Conservation (phyloP, 225 moss, liverwort and hornwort species). For the Antitrichia curtipendula region DNA sequence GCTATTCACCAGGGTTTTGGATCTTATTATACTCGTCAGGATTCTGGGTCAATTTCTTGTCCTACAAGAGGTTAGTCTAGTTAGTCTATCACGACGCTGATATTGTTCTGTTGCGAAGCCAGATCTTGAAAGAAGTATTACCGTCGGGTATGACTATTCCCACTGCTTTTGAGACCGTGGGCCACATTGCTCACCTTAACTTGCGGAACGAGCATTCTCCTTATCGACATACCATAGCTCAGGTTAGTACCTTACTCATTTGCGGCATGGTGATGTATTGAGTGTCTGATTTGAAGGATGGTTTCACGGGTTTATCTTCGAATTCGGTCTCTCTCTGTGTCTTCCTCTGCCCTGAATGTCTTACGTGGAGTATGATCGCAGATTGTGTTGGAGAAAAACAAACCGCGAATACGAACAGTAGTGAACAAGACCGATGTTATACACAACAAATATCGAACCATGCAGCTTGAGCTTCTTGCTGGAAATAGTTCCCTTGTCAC, state of each 20-base stretch:
- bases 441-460: conserved; percentile 49
- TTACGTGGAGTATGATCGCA: background rate
- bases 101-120: background rate
- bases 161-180: conserved; percentile 51
- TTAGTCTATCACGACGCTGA: background rate
- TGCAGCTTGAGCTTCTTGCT: conserved; percentile 82
- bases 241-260: conserved; percentile 21
- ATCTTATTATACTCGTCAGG: background rate
- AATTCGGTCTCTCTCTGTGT: background rate
- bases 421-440: conserved; percentile 58
- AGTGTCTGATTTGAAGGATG: background rate
- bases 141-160: conserved; percentile 53
- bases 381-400: conserved; percentile 67
- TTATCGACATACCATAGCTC: conserved; percentile 76
- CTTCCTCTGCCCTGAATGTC: background rate
- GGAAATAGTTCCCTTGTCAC: conserved; percentile 81
- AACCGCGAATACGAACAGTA: conserved; percentile 73
- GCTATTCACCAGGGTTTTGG: background rate
- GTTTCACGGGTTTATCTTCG: background rate
- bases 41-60: background rate
- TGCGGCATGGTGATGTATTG: background rate
- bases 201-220: conserved; percentile 59
- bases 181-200: conserved; percentile 80
- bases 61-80: background rate
- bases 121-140: conserved; percentile 65